Evolutionary conservation across 768 basidiomycete genomes (phyloP), one percentile per base, ranked within the genome.

Genomic region (Dictyophora rubrovolvata): DNA sequence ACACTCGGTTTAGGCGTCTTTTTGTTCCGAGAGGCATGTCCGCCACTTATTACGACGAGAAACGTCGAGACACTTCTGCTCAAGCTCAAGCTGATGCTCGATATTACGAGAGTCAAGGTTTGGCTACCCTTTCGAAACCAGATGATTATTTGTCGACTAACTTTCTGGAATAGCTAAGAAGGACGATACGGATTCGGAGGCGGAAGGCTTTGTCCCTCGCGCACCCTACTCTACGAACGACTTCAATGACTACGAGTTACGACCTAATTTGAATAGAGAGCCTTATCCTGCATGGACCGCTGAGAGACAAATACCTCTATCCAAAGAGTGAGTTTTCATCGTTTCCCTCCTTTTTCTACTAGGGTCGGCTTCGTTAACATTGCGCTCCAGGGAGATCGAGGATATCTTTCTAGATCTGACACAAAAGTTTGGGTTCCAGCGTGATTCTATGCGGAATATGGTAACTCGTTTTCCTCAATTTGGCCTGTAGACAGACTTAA

Each of bases 401-500:
- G 96, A 99, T 69, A 91, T 99, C 53, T 91, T 98, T 69, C 82
- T 97, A 54, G 96, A 98, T 75, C 79, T 99, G 35, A 87, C 93
- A 23, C 93, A 97, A 78, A 99, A 98, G 73, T 99, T 98, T 73
- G 96, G 96, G 62, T 99, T 99, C 69, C 96, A 94, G 75, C 79
- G 86, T 59, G 93, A 94, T 70, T 89, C 87, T 16, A 93, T 92
- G 90, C 79, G 92, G 61, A 98, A 92, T 79, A 96, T 91, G 89
- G 89, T 92, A 28, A 33, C 7, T 18, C n/a, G 48, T 61, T 18
- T 4, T 4, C 14, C 20, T 20, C n/a, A 23, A 17, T 20, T 47
- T 55, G 16, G 46, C 52, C n/a, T 7, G 33, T 16, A 34, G 16
- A 18, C 56, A 22, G 47, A 50, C 52, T 36, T 14, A 61, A 12